Percentiles rank a stretch among this genome's conserved stretches.
These are phyloP conservation scores for Coccomyxa sp. DNA, from an alignment of 139 green algal species.

Conservation along the genomic window DNA sequence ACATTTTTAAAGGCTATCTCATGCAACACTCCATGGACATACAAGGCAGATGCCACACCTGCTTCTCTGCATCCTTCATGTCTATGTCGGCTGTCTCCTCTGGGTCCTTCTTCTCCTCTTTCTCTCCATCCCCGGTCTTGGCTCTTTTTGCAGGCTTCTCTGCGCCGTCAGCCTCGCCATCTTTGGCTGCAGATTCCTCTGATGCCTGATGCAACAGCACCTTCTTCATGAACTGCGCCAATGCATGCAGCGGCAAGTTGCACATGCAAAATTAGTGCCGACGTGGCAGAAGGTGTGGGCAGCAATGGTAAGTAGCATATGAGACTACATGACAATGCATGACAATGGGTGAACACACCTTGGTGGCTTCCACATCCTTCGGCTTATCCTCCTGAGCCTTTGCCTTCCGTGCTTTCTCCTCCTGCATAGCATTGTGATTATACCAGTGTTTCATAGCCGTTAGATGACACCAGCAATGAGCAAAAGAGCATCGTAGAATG, in stretches of 20 bases:
- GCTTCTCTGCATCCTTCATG: slow-evolving; percentile 6
- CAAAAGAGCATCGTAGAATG: too few species aligned
- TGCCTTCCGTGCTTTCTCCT: slow-evolving; percentile 8
- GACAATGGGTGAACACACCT: too few species aligned
- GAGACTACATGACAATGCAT: too few species aligned
- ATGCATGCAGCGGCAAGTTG: too few species aligned
- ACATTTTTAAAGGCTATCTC: background rate
- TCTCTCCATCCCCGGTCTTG: slow-evolving; percentile 1
- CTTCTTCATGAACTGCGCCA: too few species aligned
- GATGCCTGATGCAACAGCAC: slow-evolving; percentile 2
- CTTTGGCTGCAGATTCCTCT: slow-evolving; percentile 16
- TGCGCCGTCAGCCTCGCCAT: background rate
- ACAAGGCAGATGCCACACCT: background rate
- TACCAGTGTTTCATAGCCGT: too few species aligned
- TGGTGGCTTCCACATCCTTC: too few species aligned
- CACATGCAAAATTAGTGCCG: too few species aligned
- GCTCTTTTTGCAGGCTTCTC: background rate
- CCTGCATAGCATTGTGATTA: background rate
- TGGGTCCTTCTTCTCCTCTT: background rate
- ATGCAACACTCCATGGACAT: background rate
- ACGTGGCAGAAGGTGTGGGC: too few species aligned
- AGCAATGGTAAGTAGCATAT: too few species aligned
- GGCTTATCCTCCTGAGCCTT: slow-evolving; percentile 2
- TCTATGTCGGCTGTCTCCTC: slow-evolving; percentile 13
- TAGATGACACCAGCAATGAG: too few species aligned